Evolutionary conservation across 225 moss, liverwort and hornwort species (phyloP).

Genomic region (Anthoceros angustus): DNA sequence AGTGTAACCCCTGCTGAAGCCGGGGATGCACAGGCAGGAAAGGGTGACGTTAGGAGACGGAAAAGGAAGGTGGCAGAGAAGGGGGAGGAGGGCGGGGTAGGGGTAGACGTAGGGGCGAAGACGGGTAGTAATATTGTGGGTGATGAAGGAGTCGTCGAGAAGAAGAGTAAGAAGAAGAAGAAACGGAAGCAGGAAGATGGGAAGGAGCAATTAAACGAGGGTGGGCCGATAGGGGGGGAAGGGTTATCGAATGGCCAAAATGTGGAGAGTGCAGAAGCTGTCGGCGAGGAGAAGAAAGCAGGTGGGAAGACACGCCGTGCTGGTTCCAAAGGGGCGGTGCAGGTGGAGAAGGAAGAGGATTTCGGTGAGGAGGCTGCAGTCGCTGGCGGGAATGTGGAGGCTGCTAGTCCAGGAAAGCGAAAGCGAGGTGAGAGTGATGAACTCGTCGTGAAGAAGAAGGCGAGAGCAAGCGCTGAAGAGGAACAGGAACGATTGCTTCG

Average conservation of each 20-base stretch:
- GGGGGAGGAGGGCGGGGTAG: no score
- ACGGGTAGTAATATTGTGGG: slow-evolving; percentile 10
- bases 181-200: slow-evolving; percentile 13
- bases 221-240: slow-evolving; percentile 13
- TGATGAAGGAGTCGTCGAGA: not conserved
- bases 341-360: not conserved
- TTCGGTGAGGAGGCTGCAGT: not conserved
- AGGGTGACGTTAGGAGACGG: slow-evolving; percentile 11
- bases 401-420: slow-evolving; percentile 26
- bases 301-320: not conserved
- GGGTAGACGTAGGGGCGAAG: slow-evolving; percentile 9
- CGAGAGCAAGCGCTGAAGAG: slow-evolving; percentile 39
- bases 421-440: slow-evolving; percentile 40
- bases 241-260: slow-evolving; percentile 20
- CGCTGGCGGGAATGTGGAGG: slow-evolving; percentile 16
- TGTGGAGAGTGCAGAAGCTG: slow-evolving; percentile 13
- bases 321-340: not conserved
- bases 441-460: slow-evolving; percentile 28
- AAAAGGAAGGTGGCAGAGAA: slow-evolving; percentile 6
- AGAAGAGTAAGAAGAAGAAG: slow-evolving; percentile 7
- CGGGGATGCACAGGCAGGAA: slow-evolving; percentile 3
- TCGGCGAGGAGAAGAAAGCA: not conserved
- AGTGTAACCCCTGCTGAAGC: not conserved
- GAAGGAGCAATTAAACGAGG: slow-evolving; percentile 6
- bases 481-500: slow-evolving; percentile 36